Evolutionary conservation across 139 green algal species (phyloP).

Genomic region (Coelastrella sp.): DNA sequence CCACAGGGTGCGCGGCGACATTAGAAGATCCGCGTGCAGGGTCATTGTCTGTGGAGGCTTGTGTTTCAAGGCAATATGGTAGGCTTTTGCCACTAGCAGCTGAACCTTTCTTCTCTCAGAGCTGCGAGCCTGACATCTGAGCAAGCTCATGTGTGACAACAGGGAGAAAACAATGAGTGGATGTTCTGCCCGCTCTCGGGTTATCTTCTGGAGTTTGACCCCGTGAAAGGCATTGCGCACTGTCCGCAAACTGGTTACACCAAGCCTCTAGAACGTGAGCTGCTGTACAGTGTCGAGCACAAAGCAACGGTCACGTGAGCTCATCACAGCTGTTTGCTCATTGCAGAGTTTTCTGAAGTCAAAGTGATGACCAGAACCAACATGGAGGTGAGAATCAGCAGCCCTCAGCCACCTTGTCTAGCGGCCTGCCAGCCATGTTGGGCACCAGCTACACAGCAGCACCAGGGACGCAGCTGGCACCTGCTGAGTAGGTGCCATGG

Average conservation of each 20-base stretch:
- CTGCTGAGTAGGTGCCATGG: too few relatives aligned
- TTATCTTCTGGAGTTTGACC: constrained; percentile 63
- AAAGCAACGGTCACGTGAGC: background rate
- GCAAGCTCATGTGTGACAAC: too few relatives aligned
- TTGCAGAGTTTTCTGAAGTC: constrained; percentile 37
- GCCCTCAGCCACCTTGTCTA: too few relatives aligned
- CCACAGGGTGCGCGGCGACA: too few relatives aligned
- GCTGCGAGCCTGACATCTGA: too few relatives aligned
- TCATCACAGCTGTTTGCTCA: background rate
- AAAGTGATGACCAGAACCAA: constrained; percentile 32
- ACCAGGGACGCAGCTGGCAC: background rate
- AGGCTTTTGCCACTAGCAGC: too few relatives aligned
- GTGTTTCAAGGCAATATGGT: too few relatives aligned
- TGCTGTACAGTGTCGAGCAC: background rate
- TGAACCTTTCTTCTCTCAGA: too few relatives aligned
- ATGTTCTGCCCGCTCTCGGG: constrained; percentile 68
- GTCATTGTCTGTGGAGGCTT: too few relatives aligned
- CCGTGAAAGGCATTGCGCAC: constrained; percentile 47
- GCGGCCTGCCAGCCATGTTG: background rate
- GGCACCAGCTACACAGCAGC: background rate
- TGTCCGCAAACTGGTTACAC: constrained; percentile 65
- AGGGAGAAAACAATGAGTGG: constrained; percentile 52
- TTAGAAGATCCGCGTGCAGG: too few relatives aligned
- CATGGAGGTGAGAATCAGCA: constrained; percentile 48
- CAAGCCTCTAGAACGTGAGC: constrained; percentile 55